Evolutionary conservation across 768 basidiomycete genomes (phyloP).

Genomic region (Xerocomellus dryophilus): DNA sequence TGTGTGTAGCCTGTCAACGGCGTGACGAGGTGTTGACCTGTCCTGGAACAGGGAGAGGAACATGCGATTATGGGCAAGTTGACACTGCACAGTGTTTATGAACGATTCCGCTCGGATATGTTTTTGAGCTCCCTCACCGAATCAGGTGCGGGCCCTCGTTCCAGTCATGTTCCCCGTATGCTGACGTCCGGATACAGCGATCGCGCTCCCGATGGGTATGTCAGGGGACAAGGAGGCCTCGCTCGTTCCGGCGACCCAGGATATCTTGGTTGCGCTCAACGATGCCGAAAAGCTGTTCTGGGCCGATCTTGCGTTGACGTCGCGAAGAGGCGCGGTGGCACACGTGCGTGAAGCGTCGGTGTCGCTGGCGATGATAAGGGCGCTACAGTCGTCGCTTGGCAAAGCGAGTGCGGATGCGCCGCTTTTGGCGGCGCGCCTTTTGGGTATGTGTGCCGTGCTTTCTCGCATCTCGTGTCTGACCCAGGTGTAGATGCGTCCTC

Average conservation of each 20-base stretch:
- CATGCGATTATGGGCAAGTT: constrained; percentile 71
- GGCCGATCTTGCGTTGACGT: constrained; percentile 55
- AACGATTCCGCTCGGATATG: constrained; percentile 79
- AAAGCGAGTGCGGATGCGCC: constrained; percentile 49
- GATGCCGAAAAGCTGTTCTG: constrained; percentile 71
- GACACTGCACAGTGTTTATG: constrained; percentile 74
- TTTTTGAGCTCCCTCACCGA: constrained; percentile 88
- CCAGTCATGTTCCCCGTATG: neutral
- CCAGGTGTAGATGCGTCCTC: constrained; percentile 59
- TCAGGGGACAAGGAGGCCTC: constrained; percentile 41
- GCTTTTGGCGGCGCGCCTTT: constrained; percentile 54
- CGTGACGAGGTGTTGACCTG: neutral
- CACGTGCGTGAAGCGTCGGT: constrained; percentile 74
- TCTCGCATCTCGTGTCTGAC: neutral
- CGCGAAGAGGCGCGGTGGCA: constrained; percentile 58
- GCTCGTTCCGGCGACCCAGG: constrained; percentile 47
- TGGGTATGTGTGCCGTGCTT: constrained; percentile 46
- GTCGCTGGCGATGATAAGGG: constrained; percentile 65
- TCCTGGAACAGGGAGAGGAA: constrained; percentile 62
- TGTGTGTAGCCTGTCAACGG: constrained; percentile 23
- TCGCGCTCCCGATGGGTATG: constrained; percentile 81
- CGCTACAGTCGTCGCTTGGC: constrained; percentile 81
- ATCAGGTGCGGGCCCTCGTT: constrained; percentile 60
- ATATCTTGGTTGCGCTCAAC: constrained; percentile 57
- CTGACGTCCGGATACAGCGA: constrained; percentile 47